phyloP scores from a whole-genome alignment of 2,329 filamentous ascomycete species.

The Ophiostoma pallidulum region DNA sequence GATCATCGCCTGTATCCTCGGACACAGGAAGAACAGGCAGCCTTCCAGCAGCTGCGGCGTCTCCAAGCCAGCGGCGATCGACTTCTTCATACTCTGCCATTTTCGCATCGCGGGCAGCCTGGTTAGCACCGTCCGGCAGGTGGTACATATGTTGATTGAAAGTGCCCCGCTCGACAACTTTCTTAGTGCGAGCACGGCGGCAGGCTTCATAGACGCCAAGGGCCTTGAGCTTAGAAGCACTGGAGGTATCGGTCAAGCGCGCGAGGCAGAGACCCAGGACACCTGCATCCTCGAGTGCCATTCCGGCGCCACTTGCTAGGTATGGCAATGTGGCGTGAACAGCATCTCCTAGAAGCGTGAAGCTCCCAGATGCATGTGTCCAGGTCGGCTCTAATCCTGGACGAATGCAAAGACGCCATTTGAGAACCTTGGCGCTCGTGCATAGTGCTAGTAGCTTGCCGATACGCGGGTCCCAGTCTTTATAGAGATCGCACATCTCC shows the following conservation, averaged over 20 bases:
- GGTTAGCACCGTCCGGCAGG: conserved; percentile 14
- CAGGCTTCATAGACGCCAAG: conserved; percentile 14
- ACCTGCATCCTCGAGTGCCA: conserved; percentile 36
- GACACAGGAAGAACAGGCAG: neutral
- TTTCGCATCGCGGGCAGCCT: conserved; percentile 11
- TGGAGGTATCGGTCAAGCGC: conserved; percentile 1
- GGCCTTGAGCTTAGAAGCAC: conserved; percentile 3
- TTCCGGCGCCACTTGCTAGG: conserved; percentile 37
- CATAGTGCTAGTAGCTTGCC: conserved; percentile 27
- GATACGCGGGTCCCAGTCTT: conserved; percentile 27
- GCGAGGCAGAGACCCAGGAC: conserved; percentile 17
- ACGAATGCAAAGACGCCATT: conserved; percentile 39
- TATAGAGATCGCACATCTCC: conserved; percentile 28
- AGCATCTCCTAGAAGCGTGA: conserved; percentile 10
- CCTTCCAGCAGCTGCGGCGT: no score
- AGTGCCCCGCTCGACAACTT: conserved; percentile 13
- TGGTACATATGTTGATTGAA: conserved; percentile 17
- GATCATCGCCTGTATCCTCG: conserved; percentile 13
- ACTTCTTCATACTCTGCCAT: conserved; percentile 1
- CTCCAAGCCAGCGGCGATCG: conserved; percentile 11
- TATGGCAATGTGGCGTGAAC: conserved; percentile 29
- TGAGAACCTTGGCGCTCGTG: conserved; percentile 31
- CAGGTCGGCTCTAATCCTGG: conserved; percentile 30
- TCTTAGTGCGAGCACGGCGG: conserved; percentile 11
- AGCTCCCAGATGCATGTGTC: conserved; percentile 24